A percentile compares a stretch with the other conserved stretches of the same genome.
Conservation (phyloP, 2,329 filamentous ascomycete species). For the Aspergillus pseudoglaucus region DNA sequence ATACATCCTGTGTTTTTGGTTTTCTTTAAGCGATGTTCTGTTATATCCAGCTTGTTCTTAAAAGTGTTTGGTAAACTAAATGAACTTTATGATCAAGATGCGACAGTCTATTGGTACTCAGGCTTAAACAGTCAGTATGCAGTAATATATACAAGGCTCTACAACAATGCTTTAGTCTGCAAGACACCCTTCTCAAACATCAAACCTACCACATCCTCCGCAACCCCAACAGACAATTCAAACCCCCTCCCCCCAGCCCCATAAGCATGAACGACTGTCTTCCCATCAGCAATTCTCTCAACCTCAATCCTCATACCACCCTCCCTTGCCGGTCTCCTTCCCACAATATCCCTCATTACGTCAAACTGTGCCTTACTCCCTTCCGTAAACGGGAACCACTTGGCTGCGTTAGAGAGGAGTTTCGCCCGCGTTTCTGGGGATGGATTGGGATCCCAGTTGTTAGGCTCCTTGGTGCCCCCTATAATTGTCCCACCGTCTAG, state of each 20-base stretch:
- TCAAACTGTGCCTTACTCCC: conserved; percentile 33
- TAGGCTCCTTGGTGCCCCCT: conserved; percentile 58
- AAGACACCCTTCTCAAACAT: conserved; percentile 24
- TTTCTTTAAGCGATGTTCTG: conserved; percentile 7
- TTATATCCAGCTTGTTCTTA: conserved; percentile 18
- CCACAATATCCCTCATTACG: conserved; percentile 42
- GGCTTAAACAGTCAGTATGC: not conserved
- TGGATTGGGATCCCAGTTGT: conserved; percentile 50
- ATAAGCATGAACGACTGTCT: conserved; percentile 48
- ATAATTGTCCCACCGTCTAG: conserved; percentile 59
- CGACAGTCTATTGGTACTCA: not conserved
- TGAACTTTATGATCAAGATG: conserved; percentile 15
- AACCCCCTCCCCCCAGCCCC: conserved; percentile 57
- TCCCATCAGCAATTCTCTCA: conserved; percentile 33
- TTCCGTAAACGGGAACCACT: conserved; percentile 36
- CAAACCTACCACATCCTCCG: conserved; percentile 43
- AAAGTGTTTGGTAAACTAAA: conserved; percentile 24
- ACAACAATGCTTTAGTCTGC: conserved; percentile 18
- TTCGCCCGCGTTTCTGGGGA: conserved; percentile 41
- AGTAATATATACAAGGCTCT: not conserved
- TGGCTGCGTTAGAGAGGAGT: conserved; percentile 41
- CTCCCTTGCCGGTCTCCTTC: conserved; percentile 39
- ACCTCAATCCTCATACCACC: conserved; percentile 48
- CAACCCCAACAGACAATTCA: conserved; percentile 57
- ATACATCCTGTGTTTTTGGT: conserved; percentile 20